Evolutionary conservation across 1,139 yeast genomes (phyloP), one percentile per base, ranked within the genome.

Genomic region (Insectozyma bohioensis): DNA sequence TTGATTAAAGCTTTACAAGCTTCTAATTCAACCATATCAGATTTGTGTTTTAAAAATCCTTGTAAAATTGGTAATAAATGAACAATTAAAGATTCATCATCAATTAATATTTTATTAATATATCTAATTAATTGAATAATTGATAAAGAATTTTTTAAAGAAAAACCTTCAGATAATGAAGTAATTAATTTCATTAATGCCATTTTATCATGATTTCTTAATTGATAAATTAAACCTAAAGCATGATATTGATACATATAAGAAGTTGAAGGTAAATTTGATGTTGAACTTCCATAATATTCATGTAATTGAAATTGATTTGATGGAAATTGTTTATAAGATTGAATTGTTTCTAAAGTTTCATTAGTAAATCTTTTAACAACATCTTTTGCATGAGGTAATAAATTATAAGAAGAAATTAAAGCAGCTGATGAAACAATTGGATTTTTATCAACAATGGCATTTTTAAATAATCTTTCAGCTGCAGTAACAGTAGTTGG

Each of bases 201-300:
- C 94, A 92, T 88, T 51, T 85, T 83, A 58, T 92, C 98, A 56
- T 85, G 95, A 51, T 83, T 80, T 56, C 95, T 80, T 59, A 94
- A 75, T 49, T 85, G 86, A 58, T 88, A 90, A 49, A 94, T 67
- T 51, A 92, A 72, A 15, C 97, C 97, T 50, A 92, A 69, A 4
- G 98, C 97, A 60, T 92, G 98, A 64, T 90, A 92, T 66, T 92
- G 98, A 43, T 95, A 76, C 75, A 86, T 84, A 60, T 76, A 80
- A 11, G 95, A 79, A 27, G 87, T 78, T 11, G 76, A 65, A 31
- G 87, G 84, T 41, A 75, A 61, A 50, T 71, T 72, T 13, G 72
- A 54, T 31, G 73, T 67, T 34, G 74, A 62, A 40, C 59, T 54
- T 14, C 80, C 80, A 45, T 72, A 73, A 46, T 63, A 72, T 43